Conservation (phyloP, 768 basidiomycete species). For the Trametopsis cervina region DNA sequence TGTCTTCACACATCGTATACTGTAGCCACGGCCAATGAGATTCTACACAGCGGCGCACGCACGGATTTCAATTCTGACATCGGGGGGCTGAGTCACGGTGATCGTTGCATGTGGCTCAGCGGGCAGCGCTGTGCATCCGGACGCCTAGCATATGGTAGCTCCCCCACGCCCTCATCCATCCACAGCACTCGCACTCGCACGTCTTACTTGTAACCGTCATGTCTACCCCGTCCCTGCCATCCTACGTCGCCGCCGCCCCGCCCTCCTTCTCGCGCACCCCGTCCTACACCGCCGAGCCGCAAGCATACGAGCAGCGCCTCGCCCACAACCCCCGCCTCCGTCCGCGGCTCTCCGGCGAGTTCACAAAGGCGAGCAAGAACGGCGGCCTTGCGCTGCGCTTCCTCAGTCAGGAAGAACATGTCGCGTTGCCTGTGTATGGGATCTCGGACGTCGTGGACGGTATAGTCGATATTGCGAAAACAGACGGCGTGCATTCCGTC, state of each 20-base stretch:
- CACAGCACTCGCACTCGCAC: neutral
- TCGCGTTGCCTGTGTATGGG: slow-evolving; percentile 52
- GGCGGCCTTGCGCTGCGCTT: slow-evolving; percentile 47
- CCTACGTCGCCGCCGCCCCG: slow-evolving; percentile 27
- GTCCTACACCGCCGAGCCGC: slow-evolving; percentile 51
- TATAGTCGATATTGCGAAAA: slow-evolving; percentile 44
- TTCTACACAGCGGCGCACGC: too few species aligned
- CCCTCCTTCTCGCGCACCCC: slow-evolving; percentile 35
- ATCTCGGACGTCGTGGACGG: slow-evolving; percentile 47
- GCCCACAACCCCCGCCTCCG: slow-evolving; percentile 29
- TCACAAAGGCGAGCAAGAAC: slow-evolving; percentile 52
- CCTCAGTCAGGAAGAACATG: slow-evolving; percentile 43
- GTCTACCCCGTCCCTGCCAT: slow-evolving; percentile 49
- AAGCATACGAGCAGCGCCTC: slow-evolving; percentile 44
- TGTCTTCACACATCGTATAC: too few species aligned
- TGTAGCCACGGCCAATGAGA: too few species aligned
- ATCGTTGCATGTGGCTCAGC: neutral
- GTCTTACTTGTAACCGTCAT: slow-evolving; percentile 26
- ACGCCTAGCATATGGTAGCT: neutral
- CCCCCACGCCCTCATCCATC: neutral
- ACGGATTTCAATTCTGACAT: neutral
- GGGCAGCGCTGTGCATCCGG: neutral
- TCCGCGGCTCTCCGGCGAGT: slow-evolving; percentile 37
- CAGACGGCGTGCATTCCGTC: slow-evolving; percentile 49
- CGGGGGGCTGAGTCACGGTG: neutral